Conservation (phyloP, 2,329 filamentous ascomycete species). For the Plectosphaerella sp. region DNA sequence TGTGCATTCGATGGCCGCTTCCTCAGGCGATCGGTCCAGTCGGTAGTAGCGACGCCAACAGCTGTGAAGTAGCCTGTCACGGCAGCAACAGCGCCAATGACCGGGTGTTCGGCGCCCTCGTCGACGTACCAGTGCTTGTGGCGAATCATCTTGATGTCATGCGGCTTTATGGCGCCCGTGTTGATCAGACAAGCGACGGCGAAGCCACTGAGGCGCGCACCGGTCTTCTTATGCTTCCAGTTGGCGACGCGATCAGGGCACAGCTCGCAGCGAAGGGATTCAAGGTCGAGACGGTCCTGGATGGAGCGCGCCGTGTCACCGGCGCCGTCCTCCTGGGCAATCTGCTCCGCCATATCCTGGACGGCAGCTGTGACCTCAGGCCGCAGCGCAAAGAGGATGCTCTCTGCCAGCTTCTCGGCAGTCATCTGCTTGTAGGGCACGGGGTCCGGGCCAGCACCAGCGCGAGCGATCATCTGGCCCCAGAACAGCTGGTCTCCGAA, state of each 20-base stretch:
- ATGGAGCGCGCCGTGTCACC: slow-evolving; percentile 48
- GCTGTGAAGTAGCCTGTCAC: slow-evolving; percentile 62
- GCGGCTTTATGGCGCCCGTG: slow-evolving; percentile 48
- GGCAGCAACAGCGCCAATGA: slow-evolving; percentile 61
- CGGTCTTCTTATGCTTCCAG: slow-evolving; percentile 56
- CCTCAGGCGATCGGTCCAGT: slow-evolving; percentile 14
- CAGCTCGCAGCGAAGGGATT: slow-evolving; percentile 53
- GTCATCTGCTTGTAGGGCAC: slow-evolving; percentile 56
- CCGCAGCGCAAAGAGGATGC: slow-evolving; percentile 47
- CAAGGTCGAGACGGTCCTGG: slow-evolving; percentile 47
- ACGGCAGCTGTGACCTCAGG: slow-evolving; percentile 36
- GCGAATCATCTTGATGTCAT: slow-evolving; percentile 48
- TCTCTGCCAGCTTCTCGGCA: slow-evolving; percentile 47
- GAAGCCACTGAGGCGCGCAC: slow-evolving; percentile 56
- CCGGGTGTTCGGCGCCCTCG: slow-evolving; percentile 59
- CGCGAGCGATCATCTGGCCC: slow-evolving; percentile 57
- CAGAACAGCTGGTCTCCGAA: slow-evolving; percentile 66
- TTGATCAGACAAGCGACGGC: slow-evolving; percentile 55
- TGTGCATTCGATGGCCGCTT: neutral
- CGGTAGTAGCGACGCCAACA: slow-evolving; percentile 48
- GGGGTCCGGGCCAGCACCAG: slow-evolving; percentile 55
- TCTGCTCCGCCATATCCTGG: slow-evolving; percentile 42
- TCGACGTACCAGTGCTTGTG: slow-evolving; percentile 57
- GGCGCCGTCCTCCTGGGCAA: slow-evolving; percentile 50
- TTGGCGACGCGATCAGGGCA: slow-evolving; percentile 53